Conservation (phyloP, 345 rosid species). For the Erodium maritimum region DNA sequence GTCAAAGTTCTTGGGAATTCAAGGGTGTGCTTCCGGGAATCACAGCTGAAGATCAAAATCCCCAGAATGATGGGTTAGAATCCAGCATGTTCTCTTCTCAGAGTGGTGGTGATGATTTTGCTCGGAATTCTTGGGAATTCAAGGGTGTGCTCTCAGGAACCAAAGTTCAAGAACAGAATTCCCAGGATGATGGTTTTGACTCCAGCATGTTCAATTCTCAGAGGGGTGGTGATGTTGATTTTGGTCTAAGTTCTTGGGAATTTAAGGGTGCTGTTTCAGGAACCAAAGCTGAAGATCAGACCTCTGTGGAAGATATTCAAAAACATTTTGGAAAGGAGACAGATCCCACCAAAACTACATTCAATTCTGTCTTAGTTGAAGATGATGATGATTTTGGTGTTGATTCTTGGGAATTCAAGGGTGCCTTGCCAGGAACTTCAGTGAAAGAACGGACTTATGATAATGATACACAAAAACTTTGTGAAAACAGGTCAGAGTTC, state of each 20-base stretch:
- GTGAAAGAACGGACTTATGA: slow-evolving; percentile 15
- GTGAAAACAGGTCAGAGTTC: slow-evolving; percentile 22
- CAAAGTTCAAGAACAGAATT: background rate
- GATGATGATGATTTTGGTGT: slow-evolving; percentile 35
- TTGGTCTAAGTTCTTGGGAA: slow-evolving; percentile 33
- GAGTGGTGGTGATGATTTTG: slow-evolving; percentile 17
- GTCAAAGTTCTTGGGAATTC: background rate
- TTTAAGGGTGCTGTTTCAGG: slow-evolving; percentile 34
- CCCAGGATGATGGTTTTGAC: background rate
- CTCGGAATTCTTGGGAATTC: slow-evolving; percentile 33
- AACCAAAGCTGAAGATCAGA: slow-evolving; percentile 11
- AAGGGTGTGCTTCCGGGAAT: background rate
- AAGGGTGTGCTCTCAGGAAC: slow-evolving; percentile 18
- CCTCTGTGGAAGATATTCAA: slow-evolving; percentile 19
- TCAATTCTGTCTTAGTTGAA: slow-evolving; percentile 20
- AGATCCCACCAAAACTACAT: slow-evolving; percentile 16
- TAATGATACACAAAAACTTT: slow-evolving; percentile 18
- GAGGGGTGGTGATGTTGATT: slow-evolving; percentile 13
- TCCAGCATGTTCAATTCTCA: background rate
- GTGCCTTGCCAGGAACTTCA: slow-evolving; percentile 23
- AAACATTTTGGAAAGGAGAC: slow-evolving; percentile 21
- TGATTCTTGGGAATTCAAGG: slow-evolving; percentile 62
- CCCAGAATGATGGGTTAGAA: background rate
- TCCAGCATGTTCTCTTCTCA: background rate
- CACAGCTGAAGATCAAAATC: background rate